Base-by-base conservation (phyloP, 495 filamentous ascomycete species). In the Arthonia radiata region DNA sequence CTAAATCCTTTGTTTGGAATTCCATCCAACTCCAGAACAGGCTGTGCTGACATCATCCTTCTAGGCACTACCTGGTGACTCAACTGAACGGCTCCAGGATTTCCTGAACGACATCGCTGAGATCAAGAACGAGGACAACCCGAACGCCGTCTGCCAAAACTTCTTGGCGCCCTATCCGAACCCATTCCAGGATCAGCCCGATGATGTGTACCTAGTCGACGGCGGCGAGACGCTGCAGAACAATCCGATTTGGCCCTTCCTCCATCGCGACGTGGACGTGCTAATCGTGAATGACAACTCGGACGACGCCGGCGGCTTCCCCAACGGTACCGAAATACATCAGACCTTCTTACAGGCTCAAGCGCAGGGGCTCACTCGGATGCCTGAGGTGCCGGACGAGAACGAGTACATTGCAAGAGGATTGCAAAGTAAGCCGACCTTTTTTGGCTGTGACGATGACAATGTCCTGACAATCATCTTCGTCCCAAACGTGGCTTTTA, bases 201-300 rank as follows among this genome's bases (percentile, higher is more conserved):
- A 35, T 2, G 30, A 37, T 2, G 43, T 59, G 15, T 33, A 37
- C 13, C 36, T 59, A 7, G 52, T 44, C 13, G 52, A 57, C 31
- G 56, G 56, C 13, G 56, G 54, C 25, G 39, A 47, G 15, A 38
- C 46, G 13, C 19, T 32, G 18, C 56, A 60, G 30, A 58, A 56
- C 30, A 52, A 53, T 21, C 56, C 56, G 3, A 36, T 57, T 25
- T 52, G 49, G 32, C 54, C 56, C 2, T 41, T 59, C 23, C 42
- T 59, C 17, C 43, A 54, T 17, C 36, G 49, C 11, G 37, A 38
- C 25, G 36, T 59, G 15, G 43, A 50, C 17, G 50, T 54, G 25
- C 44, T 59, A 23, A 27, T 59, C 23, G 54, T 54, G 17, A 48
- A 52, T 30, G 56, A 59, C 37, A 56, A 57, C 36, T 42, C 36